Percentiles rank a stretch among this genome's conserved stretches.
Evolutionary conservation across 306 rosid genomes (phyloP).

Genomic region (Senna siamea): DNA sequence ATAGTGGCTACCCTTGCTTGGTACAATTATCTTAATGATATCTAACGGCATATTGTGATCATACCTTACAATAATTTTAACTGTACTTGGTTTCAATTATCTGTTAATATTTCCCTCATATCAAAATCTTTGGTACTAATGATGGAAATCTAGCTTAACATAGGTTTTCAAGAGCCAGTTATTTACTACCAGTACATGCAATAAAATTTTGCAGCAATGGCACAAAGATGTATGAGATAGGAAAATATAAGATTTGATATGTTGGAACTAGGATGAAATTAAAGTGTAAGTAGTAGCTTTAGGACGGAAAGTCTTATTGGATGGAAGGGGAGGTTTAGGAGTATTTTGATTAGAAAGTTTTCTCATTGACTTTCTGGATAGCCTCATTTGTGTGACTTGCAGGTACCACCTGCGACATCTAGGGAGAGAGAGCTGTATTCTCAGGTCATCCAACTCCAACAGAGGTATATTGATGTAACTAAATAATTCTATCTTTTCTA

Average conservation of each 20-base stretch:
- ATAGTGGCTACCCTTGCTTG: not conserved
- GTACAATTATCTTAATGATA: not conserved
- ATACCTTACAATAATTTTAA: not conserved
- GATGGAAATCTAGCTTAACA: not conserved
- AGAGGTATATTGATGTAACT: conserved; percentile 62
- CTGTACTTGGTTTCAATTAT: not conserved
- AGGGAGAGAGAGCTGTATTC: conserved; percentile 76
- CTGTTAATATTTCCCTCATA: not conserved
- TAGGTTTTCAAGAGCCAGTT: not conserved
- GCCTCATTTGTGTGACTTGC: conserved; percentile 41
- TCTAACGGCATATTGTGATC: not conserved
- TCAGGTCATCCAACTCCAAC: conserved; percentile 71
- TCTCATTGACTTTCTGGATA: conserved; percentile 28
- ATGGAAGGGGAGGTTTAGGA: not conserved
- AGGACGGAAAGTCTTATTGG: not conserved
- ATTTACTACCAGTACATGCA: not conserved
- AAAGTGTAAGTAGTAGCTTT: conserved; percentile 13
- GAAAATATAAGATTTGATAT: conserved; percentile 12
- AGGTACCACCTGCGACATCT: conserved; percentile 57
- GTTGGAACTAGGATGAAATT: conserved; percentile 7
- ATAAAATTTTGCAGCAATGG: not conserved
- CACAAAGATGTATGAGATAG: conserved; percentile 1
- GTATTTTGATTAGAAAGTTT: conserved; percentile 27
- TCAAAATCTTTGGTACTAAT: not conserved
- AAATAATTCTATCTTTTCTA: conserved; percentile 12